Evolutionary conservation across 805 yeast genomes (phyloP).

Genomic region (Geotrichum ghanense): DNA sequence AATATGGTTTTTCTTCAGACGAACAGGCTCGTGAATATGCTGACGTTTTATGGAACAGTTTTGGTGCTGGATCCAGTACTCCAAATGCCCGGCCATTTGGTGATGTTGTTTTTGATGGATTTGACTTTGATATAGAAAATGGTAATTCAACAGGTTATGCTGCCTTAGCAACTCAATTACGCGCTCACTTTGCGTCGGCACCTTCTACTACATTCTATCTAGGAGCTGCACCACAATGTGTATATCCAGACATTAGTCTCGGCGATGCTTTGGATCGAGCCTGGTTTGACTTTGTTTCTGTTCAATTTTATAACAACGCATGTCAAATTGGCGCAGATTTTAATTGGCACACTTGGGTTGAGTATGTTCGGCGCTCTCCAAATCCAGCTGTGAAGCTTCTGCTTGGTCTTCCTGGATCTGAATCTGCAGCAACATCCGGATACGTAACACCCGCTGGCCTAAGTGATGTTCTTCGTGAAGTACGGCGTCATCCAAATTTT

Average conservation of each 20-base stretch:
- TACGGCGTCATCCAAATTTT: slow-evolving; percentile 27
- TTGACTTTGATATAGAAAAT: slow-evolving; percentile 51
- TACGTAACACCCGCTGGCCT: slow-evolving; percentile 36
- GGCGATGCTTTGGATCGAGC: slow-evolving; percentile 33
- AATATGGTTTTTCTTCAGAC: slow-evolving; percentile 38
- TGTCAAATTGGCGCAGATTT: slow-evolving; percentile 31
- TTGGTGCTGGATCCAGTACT: slow-evolving; percentile 32
- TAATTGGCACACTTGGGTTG: slow-evolving; percentile 39
- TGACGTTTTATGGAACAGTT: slow-evolving; percentile 33
- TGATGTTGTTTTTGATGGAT: slow-evolving; percentile 52
- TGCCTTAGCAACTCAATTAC: slow-evolving; percentile 31
- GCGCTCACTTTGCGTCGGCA: slow-evolving; percentile 16
- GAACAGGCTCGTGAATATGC: slow-evolving; percentile 37
- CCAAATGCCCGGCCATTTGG: slow-evolving; percentile 39
- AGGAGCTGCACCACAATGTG: slow-evolving; percentile 62
- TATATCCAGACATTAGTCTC: slow-evolving; percentile 42
- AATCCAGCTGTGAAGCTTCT: slow-evolving; percentile 43
- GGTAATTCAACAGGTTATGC: slow-evolving; percentile 38
- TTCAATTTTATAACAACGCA: slow-evolving; percentile 57
- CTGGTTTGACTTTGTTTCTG: slow-evolving; percentile 45
- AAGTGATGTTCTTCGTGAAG: slow-evolving; percentile 9
- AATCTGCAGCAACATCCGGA: slow-evolving; percentile 45
- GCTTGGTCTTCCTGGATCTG: slow-evolving; percentile 50
- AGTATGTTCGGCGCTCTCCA: slow-evolving; percentile 35
- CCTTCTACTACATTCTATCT: slow-evolving; percentile 35